Base-by-base conservation (phyloP, 768 basidiomycete species). In the Termitomyces sp. region DNA sequence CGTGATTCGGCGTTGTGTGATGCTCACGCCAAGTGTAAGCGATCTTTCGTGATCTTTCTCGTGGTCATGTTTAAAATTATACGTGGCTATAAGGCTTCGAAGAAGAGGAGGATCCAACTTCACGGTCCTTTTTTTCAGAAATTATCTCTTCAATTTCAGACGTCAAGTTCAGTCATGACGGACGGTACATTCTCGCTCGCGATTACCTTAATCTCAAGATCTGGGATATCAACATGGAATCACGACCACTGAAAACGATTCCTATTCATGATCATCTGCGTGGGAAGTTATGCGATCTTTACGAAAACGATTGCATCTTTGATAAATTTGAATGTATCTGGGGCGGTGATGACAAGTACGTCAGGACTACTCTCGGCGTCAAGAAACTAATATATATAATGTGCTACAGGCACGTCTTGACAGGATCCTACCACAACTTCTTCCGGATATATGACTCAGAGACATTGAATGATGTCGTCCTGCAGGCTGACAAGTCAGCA, bases 361-460 rank as follows among this genome's bases (percentile, higher is more conserved):
- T 78, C 59, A 47, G 48, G 57, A 53, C 24, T 47, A 20, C 26
- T 14, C 26, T 14, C 27, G 24, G 24, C 53, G 53, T 55, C 16
- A 46, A 49, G 13, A 20, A 51, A 39, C 64, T 72, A 49, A 70
- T 56, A 49, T 58, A 70, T 56, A 49, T 58, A 6, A 49, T 50
- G 36, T 18, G 42, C 59, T n/a, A 43, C 56, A 99, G 97, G 67
- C 87, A 95, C 71, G 94, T 98, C 59, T 79, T 99, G 62, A 98
- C 97, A n/a, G 97, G 97, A 44, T 98, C 97, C 51, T 99, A 99
- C 77, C 96, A 98, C 78, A 99, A 99, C 76, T 98, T 96, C 77
- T 95, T 99, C 90, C 94, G 94, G 72, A 97, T 99, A 85, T 99
- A 94, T 75, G 96, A 98, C 72, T 84, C 86, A 53, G 92, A 96